Evolutionary conservation across 163 green algal species (phyloP), one percentile per base, ranked within the genome.

Genomic region (Scenedesmus sp.): DNA sequence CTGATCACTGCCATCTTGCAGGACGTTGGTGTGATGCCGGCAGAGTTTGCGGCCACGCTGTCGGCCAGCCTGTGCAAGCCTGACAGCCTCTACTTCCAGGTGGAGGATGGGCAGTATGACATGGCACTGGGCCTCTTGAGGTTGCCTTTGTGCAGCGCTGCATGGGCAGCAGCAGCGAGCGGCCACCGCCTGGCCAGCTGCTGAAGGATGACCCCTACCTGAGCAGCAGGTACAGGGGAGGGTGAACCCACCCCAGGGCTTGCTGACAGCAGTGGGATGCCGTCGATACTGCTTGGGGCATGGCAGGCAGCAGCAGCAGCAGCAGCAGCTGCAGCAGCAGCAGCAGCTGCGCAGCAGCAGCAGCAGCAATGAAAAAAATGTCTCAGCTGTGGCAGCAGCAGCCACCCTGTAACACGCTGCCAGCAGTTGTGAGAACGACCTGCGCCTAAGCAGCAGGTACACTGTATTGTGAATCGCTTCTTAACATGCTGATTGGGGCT

Each of bases 101-200:
- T 22, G 20, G 35, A 83, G 13, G 22, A 59, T 18, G 26, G 24
- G 16, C 76, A 53, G 42, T 20, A 0, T 16, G 76, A 42, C 40
- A 24, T 3, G 2, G 24, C 37, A 37, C 76, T 83, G 76, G 40
- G 22, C 76, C 20, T 1, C 20, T 56, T 2, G 76, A 83, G 76
- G 40, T 83, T 20, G 42, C 76, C 10, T 83, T 83, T 83, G 76
- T 83, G 40, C 37, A 53, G 40, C 37, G 40, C 76, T 83, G 76
- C 76, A 83, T 83, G 76, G 40, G 20, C 76, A 37, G 24, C 37
- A 83, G 76, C 76, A 83, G 76, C 76, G 24, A 37, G 40, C 37
- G 76, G 76, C 76, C 76, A 13, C 24, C 37, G 4, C 20, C 40
- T 7, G 37, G 40, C 9, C 20, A 40, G 40, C 42, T 83, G 42